Conservation (phyloP, 2,329 filamentous ascomycete genomes). For the Fusarium subglutinans region DNA sequence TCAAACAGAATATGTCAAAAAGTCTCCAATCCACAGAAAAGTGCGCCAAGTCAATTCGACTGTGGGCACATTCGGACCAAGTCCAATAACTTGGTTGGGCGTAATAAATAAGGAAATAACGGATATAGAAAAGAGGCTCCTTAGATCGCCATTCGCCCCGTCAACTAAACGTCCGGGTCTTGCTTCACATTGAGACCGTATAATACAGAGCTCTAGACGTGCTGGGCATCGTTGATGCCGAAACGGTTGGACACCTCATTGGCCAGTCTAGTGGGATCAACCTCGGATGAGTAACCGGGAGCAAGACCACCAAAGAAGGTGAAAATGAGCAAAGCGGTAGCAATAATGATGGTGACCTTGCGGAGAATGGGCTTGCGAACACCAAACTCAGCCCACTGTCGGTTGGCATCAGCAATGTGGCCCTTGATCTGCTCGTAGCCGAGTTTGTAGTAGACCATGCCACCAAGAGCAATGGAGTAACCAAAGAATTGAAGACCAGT, state of each 20-base stretch:
- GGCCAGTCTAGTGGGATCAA: conserved; percentile 61
- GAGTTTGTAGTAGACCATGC: conserved; percentile 86
- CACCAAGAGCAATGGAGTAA: conserved; percentile 80
- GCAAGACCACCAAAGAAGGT: conserved; percentile 74
- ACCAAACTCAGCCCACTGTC: conserved; percentile 89
- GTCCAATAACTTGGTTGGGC: conserved; percentile 31
- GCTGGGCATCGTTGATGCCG: conserved; percentile 49
- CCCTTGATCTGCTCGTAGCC: conserved; percentile 85
- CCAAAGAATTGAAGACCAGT: conserved; percentile 82
- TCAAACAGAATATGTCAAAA: conserved; percentile 45
- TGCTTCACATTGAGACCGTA: conserved; percentile 24
- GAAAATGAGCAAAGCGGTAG: conserved; percentile 72
- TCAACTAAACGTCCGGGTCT: conserved; percentile 39
- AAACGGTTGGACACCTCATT: conserved; percentile 61
- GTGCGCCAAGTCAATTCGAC: conserved; percentile 37
- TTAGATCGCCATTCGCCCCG: conserved; percentile 47
- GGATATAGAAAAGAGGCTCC: conserved; percentile 39
- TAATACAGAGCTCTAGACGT: conserved; percentile 27
- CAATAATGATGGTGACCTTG: conserved; percentile 77
- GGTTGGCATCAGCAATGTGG: conserved; percentile 75
- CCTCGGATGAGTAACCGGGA: conserved; percentile 66
- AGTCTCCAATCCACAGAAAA: conserved; percentile 46
- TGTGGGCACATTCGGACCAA: conserved; percentile 40
- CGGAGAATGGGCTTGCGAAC: conserved; percentile 78
- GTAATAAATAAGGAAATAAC: conserved; percentile 34